phyloP scores from a whole-genome alignment of 2,329 filamentous ascomycete genomes.

The Hymenoscyphus repandus region DNA sequence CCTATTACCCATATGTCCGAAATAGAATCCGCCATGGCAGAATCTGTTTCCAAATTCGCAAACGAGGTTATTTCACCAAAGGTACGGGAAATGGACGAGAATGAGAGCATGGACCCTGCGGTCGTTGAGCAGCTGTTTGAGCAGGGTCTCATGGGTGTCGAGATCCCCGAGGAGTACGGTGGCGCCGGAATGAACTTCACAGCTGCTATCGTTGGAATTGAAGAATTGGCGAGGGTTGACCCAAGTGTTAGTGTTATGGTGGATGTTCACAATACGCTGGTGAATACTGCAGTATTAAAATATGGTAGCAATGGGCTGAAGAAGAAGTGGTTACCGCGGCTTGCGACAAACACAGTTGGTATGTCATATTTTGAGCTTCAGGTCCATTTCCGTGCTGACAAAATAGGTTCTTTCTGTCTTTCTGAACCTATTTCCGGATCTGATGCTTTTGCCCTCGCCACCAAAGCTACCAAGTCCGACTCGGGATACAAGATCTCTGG shows the following conservation, averaged over 20 bases:
- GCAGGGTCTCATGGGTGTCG: slow-evolving; percentile 93
- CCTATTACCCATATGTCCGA: slow-evolving; percentile 92
- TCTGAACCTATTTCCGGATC: slow-evolving; percentile 91
- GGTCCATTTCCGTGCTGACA: slow-evolving; percentile 7
- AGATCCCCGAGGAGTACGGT: slow-evolving; percentile 95
- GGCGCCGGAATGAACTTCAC: slow-evolving; percentile 99
- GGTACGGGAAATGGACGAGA: slow-evolving; percentile 96
- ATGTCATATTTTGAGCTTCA: slow-evolving; percentile 1
- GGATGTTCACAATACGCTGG: slow-evolving; percentile 96
- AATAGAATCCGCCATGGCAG: slow-evolving; percentile 81
- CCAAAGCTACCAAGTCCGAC: slow-evolving; percentile 78
- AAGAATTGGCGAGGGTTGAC: slow-evolving; percentile 90
- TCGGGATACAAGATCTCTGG: slow-evolving; percentile 84
- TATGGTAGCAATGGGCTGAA: slow-evolving; percentile 73
- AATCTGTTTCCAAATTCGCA: slow-evolving; percentile 87
- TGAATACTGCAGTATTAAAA: slow-evolving; percentile 88
- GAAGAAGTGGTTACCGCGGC: slow-evolving; percentile 81
- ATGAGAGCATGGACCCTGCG: slow-evolving; percentile 82
- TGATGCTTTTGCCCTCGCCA: slow-evolving; percentile 92
- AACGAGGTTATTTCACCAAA: slow-evolving; percentile 83
- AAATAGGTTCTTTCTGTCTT: slow-evolving; percentile 72
- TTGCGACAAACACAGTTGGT: slow-evolving; percentile 82
- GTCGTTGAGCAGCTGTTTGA: slow-evolving; percentile 94
- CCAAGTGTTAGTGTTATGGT: slow-evolving; percentile 92
- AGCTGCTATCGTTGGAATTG: slow-evolving; percentile 89